These are phyloP conservation scores for Xerocomus brunneocitrinus DNA, from an alignment of 768 basidiomycete species.

Conservation along the genomic window DNA sequence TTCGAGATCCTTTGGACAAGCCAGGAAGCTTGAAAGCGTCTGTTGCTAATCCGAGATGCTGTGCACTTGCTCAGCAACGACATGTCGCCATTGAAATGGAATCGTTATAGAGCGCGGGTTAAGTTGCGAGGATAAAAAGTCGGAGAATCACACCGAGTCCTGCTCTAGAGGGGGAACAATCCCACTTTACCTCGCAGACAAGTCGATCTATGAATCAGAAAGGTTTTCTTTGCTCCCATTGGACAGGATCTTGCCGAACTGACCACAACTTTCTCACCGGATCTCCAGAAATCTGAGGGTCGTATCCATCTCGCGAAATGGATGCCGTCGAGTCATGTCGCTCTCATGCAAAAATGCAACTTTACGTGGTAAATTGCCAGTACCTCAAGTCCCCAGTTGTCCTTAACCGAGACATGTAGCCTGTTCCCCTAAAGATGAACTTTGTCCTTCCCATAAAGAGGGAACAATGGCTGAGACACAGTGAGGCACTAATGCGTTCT, in stretches of 20 bases:
- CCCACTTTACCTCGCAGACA: slow-evolving; percentile 11
- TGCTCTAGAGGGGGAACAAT: neutral
- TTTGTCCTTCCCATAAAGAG: slow-evolving; percentile 30
- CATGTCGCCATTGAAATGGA: slow-evolving; percentile 2
- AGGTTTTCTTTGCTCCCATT: slow-evolving; percentile 12
- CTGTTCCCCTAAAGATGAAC: slow-evolving; percentile 17
- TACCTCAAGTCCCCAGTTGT: neutral
- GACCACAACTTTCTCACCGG: slow-evolving; percentile 18
- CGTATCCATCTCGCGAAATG: slow-evolving; percentile 7
- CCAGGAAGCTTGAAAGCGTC: no score
- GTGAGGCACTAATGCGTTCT: neutral
- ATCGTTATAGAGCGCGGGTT: neutral
- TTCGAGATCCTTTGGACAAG: slow-evolving; percentile 1
- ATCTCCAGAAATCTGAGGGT: slow-evolving; percentile 16
- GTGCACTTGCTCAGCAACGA: neutral
- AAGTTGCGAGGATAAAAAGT: no score
- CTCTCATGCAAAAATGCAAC: slow-evolving; percentile 15
- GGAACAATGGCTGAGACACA: slow-evolving; percentile 28
- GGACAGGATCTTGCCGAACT: slow-evolving; percentile 17
- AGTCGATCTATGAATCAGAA: neutral
- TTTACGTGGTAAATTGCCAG: slow-evolving; percentile 20
- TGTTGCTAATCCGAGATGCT: slow-evolving; percentile 4
- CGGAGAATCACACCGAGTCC: no score
- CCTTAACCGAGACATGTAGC: slow-evolving; percentile 18
- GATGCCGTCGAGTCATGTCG: slow-evolving; percentile 1